phyloP scores from a whole-genome alignment of 768 basidiomycete genomes.

The Mycena rebaudengoi region DNA sequence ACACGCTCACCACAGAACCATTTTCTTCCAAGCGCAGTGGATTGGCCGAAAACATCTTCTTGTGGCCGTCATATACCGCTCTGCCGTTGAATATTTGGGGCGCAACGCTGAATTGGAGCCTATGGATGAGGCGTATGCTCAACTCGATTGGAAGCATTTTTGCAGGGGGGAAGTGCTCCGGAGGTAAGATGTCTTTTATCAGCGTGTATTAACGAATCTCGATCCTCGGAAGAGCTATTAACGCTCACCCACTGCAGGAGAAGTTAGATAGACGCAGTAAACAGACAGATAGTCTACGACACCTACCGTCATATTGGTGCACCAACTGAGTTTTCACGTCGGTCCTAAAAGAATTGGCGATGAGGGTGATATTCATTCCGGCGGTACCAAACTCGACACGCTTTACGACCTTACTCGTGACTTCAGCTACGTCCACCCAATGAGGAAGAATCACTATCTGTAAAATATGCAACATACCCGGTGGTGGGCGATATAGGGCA shows the following conservation, averaged over 20 bases:
- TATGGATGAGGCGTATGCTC: constrained; percentile 58
- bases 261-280: not conserved
- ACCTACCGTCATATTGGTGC: constrained; percentile 77
- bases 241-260: constrained; percentile 1
- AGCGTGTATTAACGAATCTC: not conserved
- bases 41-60: constrained; percentile 62
- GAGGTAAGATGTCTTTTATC: constrained; percentile 49
- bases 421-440: too few relatives aligned
- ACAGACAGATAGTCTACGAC: not conserved
- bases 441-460: too few relatives aligned
- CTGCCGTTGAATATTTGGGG: constrained; percentile 51
- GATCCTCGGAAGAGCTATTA: not conserved
- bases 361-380: too few relatives aligned
- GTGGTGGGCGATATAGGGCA: too few relatives aligned
- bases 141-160: constrained; percentile 56
- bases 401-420: too few relatives aligned
- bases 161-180: constrained; percentile 40
- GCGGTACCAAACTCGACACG: too few relatives aligned
- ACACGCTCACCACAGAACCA: constrained; percentile 1
- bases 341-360: too few relatives aligned
- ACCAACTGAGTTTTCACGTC: too few relatives aligned
- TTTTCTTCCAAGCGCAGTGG: constrained; percentile 46
- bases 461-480: too few relatives aligned
- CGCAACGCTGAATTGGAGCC: constrained; percentile 52
- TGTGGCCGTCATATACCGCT: constrained; percentile 67